Conservation (phyloP, 768 basidiomycete genomes). For the Hemileccinum impolitum region DNA sequence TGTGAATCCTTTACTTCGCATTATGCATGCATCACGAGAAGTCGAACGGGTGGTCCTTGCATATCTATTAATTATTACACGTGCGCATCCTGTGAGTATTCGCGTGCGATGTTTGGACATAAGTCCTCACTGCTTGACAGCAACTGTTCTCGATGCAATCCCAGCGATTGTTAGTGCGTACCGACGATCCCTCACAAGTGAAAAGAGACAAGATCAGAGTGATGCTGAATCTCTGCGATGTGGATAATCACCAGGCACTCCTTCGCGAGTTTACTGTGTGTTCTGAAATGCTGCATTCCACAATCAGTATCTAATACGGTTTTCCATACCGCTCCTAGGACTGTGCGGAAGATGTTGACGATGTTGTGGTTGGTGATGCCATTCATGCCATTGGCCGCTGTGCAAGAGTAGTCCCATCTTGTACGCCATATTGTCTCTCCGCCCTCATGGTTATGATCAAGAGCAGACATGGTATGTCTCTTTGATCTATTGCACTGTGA, state of each 20-base stretch:
- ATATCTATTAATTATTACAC: constrained; percentile 65
- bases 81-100: constrained; percentile 58
- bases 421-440: constrained; percentile 66
- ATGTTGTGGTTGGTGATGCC: constrained; percentile 65
- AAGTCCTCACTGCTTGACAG: constrained; percentile 12
- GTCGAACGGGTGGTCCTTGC: constrained; percentile 72
- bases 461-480: constrained; percentile 60
- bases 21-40: constrained; percentile 67
- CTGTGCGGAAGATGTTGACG: constrained; percentile 76
- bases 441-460: constrained; percentile 79
- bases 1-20: constrained; percentile 68
- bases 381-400: constrained; percentile 78
- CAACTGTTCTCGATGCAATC: constrained; percentile 60
- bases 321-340: constrained; percentile 45
- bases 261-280: constrained; percentile 84
- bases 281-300: constrained; percentile 7
- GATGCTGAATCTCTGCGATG: constrained; percentile 60
- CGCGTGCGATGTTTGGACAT: background rate
- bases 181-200: constrained; percentile 60
- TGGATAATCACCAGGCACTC: constrained; percentile 66
- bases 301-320: background rate
- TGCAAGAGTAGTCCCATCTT: constrained; percentile 65
- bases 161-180: constrained; percentile 64
- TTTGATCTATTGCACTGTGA: background rate
- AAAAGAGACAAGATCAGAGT: constrained; percentile 77